Evolutionary conservation across 495 filamentous ascomycete genomes (phyloP).

Genomic region (Physcia stellaris): DNA sequence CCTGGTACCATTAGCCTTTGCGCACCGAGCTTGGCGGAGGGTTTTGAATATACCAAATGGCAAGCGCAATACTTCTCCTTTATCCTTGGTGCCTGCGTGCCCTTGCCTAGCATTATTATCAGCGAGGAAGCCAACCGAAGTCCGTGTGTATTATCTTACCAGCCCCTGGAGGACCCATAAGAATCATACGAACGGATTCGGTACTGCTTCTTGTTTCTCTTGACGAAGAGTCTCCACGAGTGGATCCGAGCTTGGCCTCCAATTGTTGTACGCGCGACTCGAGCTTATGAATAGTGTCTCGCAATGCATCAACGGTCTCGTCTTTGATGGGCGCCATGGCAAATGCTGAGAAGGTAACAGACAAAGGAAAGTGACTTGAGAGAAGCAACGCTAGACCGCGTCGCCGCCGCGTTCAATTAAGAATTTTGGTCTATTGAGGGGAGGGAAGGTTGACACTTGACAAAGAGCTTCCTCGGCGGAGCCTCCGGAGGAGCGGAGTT

Average conservation of each 20-base stretch:
- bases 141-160: slow-evolving; percentile 43
- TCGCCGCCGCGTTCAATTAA: too few species aligned
- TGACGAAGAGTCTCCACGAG: slow-evolving; percentile 23
- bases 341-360: slow-evolving; percentile 19
- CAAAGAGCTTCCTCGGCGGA: too few species aligned
- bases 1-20: slow-evolving; percentile 36
- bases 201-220: slow-evolving; percentile 31
- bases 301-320: slow-evolving; percentile 57
- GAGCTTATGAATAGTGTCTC: slow-evolving; percentile 66
- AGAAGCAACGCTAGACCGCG: too few species aligned
- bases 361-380: slow-evolving; percentile 22
- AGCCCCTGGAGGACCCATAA: slow-evolving; percentile 95
- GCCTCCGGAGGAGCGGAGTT: too few species aligned
- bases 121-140: slow-evolving; percentile 6
- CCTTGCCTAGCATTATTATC: slow-evolving; percentile 60
- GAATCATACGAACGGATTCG: slow-evolving; percentile 75
- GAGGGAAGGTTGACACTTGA: slow-evolving; percentile 7
- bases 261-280: slow-evolving; percentile 71
- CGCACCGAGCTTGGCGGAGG: neutral
- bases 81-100: slow-evolving; percentile 93
- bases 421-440: slow-evolving; percentile 4
- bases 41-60: slow-evolving; percentile 60
- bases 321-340: slow-evolving; percentile 77
- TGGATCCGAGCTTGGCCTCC: slow-evolving; percentile 48
- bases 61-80: slow-evolving; percentile 95